Evolutionary conservation across 2,329 filamentous ascomycete species (phyloP), one percentile per base, ranked within the genome.

Genomic region (Orbilia ellipsospora): DNA sequence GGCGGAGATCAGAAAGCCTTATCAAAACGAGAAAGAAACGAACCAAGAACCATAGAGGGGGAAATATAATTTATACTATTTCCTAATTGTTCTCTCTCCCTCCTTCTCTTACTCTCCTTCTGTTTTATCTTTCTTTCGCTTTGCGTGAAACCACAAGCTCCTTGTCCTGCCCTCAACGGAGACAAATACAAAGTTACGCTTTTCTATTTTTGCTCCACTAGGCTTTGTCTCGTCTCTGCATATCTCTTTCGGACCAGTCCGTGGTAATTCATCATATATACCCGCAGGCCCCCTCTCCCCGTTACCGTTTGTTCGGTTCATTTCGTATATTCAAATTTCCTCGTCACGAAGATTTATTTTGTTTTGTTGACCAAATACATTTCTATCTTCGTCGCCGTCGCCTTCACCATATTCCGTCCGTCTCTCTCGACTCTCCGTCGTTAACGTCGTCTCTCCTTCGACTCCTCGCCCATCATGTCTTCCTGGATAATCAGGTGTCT

Each of bases 401-500:
- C 67, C 50, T 45, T 50, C 40, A 0, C 44, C 44, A 13, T 48
- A 15, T 4, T n/a, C 13, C 44, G 10, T 52, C 48, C 12, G 2
- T 52, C 23, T 15, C 7, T 44, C 48, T 28, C 18, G 52, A 16
- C 16, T 59, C 15, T 18, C 15, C 52, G 8, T 16, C 31, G 31
- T 59, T 40, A 15, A 12, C 60, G 44, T 40, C 20, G 2, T 63
- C 23, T 44, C 60, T 15, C 59, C 4, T 10, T 48, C 59, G 1
- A 48, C 12, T 16, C 13, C n/a, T 20, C 31, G 16, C 6, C 16
- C 36, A 65, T 56, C 36, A 67, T 73, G 50, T 77, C 78, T 77
- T 63, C 60, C 55, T 79, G 78, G 78, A 40, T 77, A 15, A 56
- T 78, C n/a, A 77, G 78, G 56, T 79, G 78, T 55, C 67, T 78